Evolutionary conservation across 345 rosid species (phyloP).

Genomic region (Dipteronia dyeriana): DNA sequence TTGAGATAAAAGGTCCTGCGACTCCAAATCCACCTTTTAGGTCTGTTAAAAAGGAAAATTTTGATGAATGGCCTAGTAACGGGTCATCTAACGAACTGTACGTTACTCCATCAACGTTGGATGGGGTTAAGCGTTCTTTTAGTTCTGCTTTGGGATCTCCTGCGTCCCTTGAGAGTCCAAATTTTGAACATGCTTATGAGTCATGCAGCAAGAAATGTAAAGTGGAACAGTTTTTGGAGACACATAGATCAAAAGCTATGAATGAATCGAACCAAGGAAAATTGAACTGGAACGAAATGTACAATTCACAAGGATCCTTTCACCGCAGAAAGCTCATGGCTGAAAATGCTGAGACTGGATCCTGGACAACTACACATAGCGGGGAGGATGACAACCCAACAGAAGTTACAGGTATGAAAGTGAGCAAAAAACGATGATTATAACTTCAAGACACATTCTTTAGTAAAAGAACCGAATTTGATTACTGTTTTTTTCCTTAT

Average conservation of each 20-base stretch:
- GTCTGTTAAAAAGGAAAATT: constrained; percentile 26
- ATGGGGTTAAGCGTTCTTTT: constrained; percentile 2
- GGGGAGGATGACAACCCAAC: not conserved
- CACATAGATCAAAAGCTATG: not conserved
- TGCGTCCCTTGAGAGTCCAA: not conserved
- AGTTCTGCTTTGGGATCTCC: not conserved
- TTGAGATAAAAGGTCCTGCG: constrained; percentile 20
- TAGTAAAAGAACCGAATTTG: not conserved
- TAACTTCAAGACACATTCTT: not conserved
- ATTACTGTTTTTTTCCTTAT: not conserved
- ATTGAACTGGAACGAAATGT: not conserved
- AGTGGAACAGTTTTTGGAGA: constrained; percentile 17
- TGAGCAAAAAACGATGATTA: too few relatives aligned
- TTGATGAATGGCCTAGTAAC: constrained; percentile 17
- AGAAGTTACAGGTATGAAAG: not conserved
- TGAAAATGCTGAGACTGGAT: not conserved
- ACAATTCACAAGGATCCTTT: too few relatives aligned
- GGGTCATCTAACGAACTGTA: not conserved
- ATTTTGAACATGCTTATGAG: not conserved
- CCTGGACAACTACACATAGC: not conserved
- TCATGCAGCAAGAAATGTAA: constrained; percentile 19
- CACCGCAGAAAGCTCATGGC: not conserved
- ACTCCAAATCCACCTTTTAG: not conserved
- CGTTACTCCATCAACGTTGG: constrained; percentile 11
- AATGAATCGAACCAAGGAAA: constrained; percentile 11